Base-by-base conservation (phyloP, 192 early-diverging fungal species). In the Entomortierella beljakovae region DNA sequence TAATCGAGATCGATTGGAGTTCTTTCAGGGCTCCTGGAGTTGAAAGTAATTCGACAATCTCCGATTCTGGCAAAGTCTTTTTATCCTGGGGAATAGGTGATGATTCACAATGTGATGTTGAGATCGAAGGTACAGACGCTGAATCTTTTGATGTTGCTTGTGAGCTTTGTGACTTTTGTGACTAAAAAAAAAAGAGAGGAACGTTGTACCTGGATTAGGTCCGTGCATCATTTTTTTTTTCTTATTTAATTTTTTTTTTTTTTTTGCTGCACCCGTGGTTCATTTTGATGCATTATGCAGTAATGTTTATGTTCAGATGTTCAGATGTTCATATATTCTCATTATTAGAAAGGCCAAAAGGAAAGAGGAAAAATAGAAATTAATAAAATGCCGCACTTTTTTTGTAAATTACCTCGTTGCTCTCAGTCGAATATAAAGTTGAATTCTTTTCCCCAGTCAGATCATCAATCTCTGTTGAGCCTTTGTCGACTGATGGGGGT, bases 11-110 rank as follows among this genome's bases (percentile, higher is more conserved):
- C 28, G 56, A 37, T 34, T 53, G 29, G 16, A 16, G 61, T 34
- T 64, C 52, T 3, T 43, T 33, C 43, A 46, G 23, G 15, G 53
- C 72, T 5, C 75, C 75, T 31, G 75, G 57, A 32, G 75, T 79
- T 54, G 65, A 28, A 4, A 79, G 22, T 3, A 62, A 70, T 32
- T 70, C 75, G 1, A 79, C 49, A 8, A 29, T 15, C 29, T 63
- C 61, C 10, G n/a, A 43, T 28, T 0, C 1, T 23, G 32, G 25
- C 52, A 53, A 1, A 9, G 25, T n/a, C 23, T 53, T 9, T 6
- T 53, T n/a, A 26, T 53, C 23, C 23, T 60, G 40, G 34, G 2
- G 0, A 13, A 40, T 46, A 2, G 40, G 32, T 2, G 52, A 11
- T 31, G n/a, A 22, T 33, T 25, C 31, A 42, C 42, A 31, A 25